Evolutionary conservation across 208 protist genomes (phyloP).

Genomic region (Phytomonas francai): DNA sequence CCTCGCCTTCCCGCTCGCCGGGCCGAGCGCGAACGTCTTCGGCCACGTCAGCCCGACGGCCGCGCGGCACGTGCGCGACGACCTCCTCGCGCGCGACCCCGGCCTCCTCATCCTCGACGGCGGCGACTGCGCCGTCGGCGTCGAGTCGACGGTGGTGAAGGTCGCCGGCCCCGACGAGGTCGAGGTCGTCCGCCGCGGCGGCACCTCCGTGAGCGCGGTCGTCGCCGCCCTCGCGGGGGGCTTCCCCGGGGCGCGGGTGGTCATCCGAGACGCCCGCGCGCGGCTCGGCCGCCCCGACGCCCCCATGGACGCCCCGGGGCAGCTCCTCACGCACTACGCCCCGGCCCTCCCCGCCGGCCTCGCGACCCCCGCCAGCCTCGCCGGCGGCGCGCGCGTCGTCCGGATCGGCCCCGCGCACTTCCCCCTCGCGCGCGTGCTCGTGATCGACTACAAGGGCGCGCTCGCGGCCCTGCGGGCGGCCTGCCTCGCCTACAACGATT

Average conservation of each 20-base stretch:
- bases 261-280: slow-evolving; percentile 54
- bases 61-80: slow-evolving; percentile 84
- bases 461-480: slow-evolving; percentile 21
- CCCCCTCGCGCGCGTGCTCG: slow-evolving; percentile 28
- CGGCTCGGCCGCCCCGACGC: slow-evolving; percentile 13
- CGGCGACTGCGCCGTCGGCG: slow-evolving; percentile 80
- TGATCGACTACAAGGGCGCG: slow-evolving; percentile 72
- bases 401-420: slow-evolving; percentile 18
- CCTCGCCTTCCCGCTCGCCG: slow-evolving; percentile 78
- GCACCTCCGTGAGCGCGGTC: slow-evolving; percentile 62
- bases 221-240: slow-evolving; percentile 33
- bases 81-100: slow-evolving; percentile 75
- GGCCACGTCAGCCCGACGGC: slow-evolving; percentile 90
- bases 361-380: slow-evolving; percentile 53
- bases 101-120: slow-evolving; percentile 83
- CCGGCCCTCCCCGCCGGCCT: slow-evolving; percentile 66
- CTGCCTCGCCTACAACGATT: slow-evolving; percentile 60
- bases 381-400: slow-evolving; percentile 15
- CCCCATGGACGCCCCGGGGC: slow-evolving; percentile 85
- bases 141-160: slow-evolving; percentile 92
- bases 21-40: slow-evolving; percentile 91
- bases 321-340: slow-evolving; percentile 90
- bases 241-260: slow-evolving; percentile 37
- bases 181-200: slow-evolving; percentile 77
- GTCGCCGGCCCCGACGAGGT: slow-evolving; percentile 37